Evolutionary conservation across 2,329 filamentous ascomycete genomes (phyloP).

Genomic region (Simplicillium sp.): DNA sequence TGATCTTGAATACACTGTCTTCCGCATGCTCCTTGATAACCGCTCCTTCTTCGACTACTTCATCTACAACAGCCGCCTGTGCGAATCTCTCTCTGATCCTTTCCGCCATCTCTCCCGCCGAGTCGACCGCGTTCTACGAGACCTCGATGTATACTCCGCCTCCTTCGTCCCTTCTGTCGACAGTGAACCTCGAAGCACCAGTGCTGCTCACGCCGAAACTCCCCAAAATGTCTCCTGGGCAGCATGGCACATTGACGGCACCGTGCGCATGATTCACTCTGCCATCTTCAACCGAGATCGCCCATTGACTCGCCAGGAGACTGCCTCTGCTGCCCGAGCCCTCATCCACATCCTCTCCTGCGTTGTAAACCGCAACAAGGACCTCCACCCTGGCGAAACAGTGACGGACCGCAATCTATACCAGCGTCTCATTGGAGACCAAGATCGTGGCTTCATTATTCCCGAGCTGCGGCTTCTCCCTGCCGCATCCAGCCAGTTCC

Average conservation of each 20-base stretch:
- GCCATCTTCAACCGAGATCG: constrained; percentile 27
- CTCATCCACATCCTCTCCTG: constrained; percentile 37
- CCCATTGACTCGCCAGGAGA: constrained; percentile 27
- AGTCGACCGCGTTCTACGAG: constrained; percentile 33
- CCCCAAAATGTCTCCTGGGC: constrained; percentile 37
- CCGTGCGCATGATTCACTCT: constrained; percentile 31
- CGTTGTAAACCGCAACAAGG: constrained; percentile 30
- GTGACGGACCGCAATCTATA: constrained; percentile 35
- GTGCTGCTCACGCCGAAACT: constrained; percentile 15
- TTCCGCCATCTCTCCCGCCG: constrained; percentile 40
- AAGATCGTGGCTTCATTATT: constrained; percentile 33
- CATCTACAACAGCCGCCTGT: constrained; percentile 31
- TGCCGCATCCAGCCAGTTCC: constrained; percentile 32
- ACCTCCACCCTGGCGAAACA: constrained; percentile 19
- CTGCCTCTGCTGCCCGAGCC: constrained; percentile 34
- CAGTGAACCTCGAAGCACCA: background rate
- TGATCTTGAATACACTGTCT: constrained; percentile 41
- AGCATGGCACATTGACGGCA: constrained; percentile 32
- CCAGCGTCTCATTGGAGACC: constrained; percentile 34
- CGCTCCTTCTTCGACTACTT: constrained; percentile 46
- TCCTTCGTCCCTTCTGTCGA: background rate
- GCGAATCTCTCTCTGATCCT: constrained; percentile 33
- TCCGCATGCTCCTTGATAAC: constrained; percentile 44
- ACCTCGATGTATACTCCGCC: constrained; percentile 25
- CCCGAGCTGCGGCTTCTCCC: constrained; percentile 32